Conservation (phyloP, 768 basidiomycete genomes). For the Boletus reticulatus region DNA sequence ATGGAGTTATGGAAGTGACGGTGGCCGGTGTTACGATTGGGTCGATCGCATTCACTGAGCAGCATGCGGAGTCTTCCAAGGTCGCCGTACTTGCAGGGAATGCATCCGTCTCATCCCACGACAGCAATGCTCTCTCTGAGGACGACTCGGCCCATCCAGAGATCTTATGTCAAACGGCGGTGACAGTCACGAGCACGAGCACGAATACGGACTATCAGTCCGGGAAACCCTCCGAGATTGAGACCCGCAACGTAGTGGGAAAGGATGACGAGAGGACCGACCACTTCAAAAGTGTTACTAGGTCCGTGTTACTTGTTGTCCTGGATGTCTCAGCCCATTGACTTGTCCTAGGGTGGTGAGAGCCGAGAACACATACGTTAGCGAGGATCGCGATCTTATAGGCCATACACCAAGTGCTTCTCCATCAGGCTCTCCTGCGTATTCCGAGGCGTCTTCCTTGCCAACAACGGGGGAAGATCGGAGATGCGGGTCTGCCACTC, state of each 20-base stretch:
- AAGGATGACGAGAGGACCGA: no score
- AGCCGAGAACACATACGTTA: no score
- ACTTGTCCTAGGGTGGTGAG: background rate
- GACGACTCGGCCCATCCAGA: no score
- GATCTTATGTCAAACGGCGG: background rate
- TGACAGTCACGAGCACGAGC: background rate
- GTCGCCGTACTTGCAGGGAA: no score
- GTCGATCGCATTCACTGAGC: background rate
- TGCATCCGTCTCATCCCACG: no score
- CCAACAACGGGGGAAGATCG: background rate
- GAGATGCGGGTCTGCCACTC: background rate
- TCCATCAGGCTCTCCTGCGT: background rate
- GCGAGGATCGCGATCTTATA: background rate
- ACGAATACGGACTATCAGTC: background rate
- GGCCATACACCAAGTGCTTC: background rate
- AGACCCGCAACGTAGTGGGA: background rate
- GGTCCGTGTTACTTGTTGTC: background rate
- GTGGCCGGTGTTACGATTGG: background rate
- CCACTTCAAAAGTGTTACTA: background rate
- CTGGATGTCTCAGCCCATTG: background rate
- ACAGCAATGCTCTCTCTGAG: background rate
- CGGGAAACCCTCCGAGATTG: background rate
- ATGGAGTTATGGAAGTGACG: background rate
- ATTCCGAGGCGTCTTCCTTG: background rate
- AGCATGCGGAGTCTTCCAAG: no score